Evolutionary conservation across 352 stramenopile genomes (phyloP).

Genomic region (Phytophthora megakarya): DNA sequence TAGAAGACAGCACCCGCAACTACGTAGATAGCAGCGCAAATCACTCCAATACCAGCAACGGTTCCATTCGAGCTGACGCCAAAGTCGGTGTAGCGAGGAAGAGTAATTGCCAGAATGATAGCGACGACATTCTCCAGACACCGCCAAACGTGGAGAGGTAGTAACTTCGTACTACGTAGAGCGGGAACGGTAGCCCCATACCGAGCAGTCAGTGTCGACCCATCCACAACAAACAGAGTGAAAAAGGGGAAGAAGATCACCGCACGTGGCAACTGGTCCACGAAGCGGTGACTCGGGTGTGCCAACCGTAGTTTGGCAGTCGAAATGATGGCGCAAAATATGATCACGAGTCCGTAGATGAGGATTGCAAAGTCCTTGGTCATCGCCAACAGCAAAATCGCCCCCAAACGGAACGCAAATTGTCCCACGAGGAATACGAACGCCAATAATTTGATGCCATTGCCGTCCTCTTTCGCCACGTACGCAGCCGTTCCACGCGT

Average conservation of each 20-base stretch:
- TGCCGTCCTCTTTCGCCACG: constrained; percentile 50
- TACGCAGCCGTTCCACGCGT: constrained; percentile 48
- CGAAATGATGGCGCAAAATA: constrained; percentile 39
- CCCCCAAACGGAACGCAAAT: constrained; percentile 60
- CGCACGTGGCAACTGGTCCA: constrained; percentile 48
- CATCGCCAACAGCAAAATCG: constrained; percentile 71
- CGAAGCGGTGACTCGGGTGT: constrained; percentile 35
- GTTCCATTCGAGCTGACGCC: constrained; percentile 43
- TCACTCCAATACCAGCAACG: constrained; percentile 41
- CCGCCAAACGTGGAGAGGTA: constrained; percentile 56
- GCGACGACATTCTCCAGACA: constrained; percentile 57
- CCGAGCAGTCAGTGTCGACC: constrained; percentile 42
- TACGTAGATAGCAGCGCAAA: constrained; percentile 47
- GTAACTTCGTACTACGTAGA: constrained; percentile 45
- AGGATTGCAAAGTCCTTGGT: constrained; percentile 55
- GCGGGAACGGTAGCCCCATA: constrained; percentile 39
- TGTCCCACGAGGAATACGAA: constrained; percentile 61
- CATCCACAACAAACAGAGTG: constrained; percentile 65
- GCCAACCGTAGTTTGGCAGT: constrained; percentile 45
- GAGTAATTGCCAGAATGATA: constrained; percentile 42
- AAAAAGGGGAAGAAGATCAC: constrained; percentile 74
- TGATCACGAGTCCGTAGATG: constrained; percentile 44
- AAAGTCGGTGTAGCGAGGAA: constrained; percentile 70
- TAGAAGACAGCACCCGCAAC: constrained; percentile 39
- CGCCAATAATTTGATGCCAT: constrained; percentile 36